Base-by-base conservation (phyloP, 345 rosid genomes). In the Brassica incana region DNA sequence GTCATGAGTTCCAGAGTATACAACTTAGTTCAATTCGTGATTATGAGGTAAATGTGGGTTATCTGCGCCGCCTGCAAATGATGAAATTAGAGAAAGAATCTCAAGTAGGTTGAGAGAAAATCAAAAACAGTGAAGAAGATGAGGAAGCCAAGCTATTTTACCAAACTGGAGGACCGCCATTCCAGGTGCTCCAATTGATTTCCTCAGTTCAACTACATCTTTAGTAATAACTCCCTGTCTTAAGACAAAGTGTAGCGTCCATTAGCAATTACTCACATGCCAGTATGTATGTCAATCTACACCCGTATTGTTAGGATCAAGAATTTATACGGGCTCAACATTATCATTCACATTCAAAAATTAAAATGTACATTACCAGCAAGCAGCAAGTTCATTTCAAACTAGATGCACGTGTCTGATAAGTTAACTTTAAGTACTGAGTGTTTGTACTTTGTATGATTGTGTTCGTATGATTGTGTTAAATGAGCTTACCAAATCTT, bases 91-190 rank as follows among this genome's bases (percentile, higher is more conserved):
- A 30, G 33, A 30, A 30, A 30, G 3, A 30, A 30, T 30, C 33
- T 30, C 33, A 63, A 15, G 50, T 33, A 64, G 10, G 20, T 40
- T 0, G 5, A 29, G 29, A 59, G 43, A 69, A 18, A 27, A 15
- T 25, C 23, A 2, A 73, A 7, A 10, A n/a, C 73, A 3, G 40
- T 33, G 43, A 18, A 8, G 23, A 66, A 38, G 15, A 74, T 63
- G 64, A 54, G 67, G 48, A 54, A 52, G 67, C 27, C 18, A 5
- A 35, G 67, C 0, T 60, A 12, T 30, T 27, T 80, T 90, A 95
- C 99, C 99, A 84, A 95, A 95, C 81, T 95, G 99, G 68, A 95
- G 97, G 78, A 95, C 99, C 54, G 90, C 92, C 97, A 95, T 92
- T 87, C 97, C 97, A 71, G 97, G 99, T n/a, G 93, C 97, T 60